phyloP scores from a whole-genome alignment of 768 basidiomycete genomes.

The Lactarius hatsudake region DNA sequence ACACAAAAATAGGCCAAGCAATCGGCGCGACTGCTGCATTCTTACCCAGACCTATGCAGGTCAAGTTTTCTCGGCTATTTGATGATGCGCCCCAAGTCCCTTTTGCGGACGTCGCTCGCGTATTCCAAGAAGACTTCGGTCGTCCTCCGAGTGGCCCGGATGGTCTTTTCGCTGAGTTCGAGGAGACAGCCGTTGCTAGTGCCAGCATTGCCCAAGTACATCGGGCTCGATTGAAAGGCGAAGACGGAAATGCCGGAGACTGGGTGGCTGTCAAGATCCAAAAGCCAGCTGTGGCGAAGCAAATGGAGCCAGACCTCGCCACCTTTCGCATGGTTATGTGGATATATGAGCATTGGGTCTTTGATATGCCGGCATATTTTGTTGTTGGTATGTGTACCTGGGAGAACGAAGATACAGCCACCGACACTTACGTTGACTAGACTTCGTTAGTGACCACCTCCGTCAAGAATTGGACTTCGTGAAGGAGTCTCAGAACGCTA shows the following conservation, averaged over 20 bases:
- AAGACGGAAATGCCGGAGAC: slow-evolving; percentile 36
- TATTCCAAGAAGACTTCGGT: slow-evolving; percentile 70
- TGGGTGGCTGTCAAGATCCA: slow-evolving; percentile 95
- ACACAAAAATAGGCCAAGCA: slow-evolving; percentile 53
- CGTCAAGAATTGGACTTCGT: slow-evolving; percentile 80
- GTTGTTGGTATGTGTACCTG: slow-evolving; percentile 53
- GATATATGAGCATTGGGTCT: slow-evolving; percentile 75
- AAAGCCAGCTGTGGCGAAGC: slow-evolving; percentile 82
- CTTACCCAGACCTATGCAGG: slow-evolving; percentile 78
- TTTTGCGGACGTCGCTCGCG: slow-evolving; percentile 61
- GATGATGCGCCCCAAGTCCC: slow-evolving; percentile 87
- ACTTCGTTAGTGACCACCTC: slow-evolving; percentile 79
- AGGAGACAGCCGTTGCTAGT: slow-evolving; percentile 73
- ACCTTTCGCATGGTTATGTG: slow-evolving; percentile 73
- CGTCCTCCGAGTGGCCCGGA: slow-evolving; percentile 60
- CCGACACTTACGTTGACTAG: slow-evolving; percentile 34
- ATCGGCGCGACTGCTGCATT: slow-evolving; percentile 84
- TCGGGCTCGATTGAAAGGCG: slow-evolving; percentile 54
- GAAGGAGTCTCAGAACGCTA: slow-evolving; percentile 76
- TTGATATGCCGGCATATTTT: slow-evolving; percentile 84
- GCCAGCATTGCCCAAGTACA: slow-evolving; percentile 95
- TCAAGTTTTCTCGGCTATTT: slow-evolving; percentile 78
- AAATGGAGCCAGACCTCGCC: slow-evolving; percentile 82
- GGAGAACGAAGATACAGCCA: background rate
- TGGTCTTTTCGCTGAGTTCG: slow-evolving; percentile 78